A percentile compares a stretch with the other conserved stretches of the same genome.
Conservation (phyloP, 495 filamentous ascomycete species). For the Talaromyces nanjingensis region DNA sequence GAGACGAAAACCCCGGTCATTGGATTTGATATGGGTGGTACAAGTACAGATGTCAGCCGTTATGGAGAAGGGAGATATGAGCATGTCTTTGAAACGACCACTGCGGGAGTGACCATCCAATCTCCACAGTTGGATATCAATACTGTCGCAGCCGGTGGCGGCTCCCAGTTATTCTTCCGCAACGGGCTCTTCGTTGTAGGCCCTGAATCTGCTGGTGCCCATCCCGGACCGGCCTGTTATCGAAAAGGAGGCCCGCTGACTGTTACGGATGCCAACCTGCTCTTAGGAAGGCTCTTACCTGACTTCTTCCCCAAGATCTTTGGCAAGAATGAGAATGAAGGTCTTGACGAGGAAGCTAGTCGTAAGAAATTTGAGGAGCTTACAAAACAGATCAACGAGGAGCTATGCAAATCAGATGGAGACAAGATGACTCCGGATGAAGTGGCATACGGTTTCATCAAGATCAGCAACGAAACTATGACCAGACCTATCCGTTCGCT, state of each 20-base stretch:
- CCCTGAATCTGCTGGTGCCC: slow-evolving; percentile 76
- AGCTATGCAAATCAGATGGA: slow-evolving; percentile 36
- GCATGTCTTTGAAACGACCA: slow-evolving; percentile 88
- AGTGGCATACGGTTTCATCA: slow-evolving; percentile 80
- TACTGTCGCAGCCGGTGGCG: slow-evolving; percentile 83
- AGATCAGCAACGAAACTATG: slow-evolving; percentile 96
- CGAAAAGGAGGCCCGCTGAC: slow-evolving; percentile 78
- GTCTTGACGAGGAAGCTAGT: slow-evolving; percentile 63
- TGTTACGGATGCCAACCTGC: slow-evolving; percentile 81
- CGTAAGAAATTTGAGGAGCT: slow-evolving; percentile 62
- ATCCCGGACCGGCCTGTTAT: slow-evolving; percentile 82
- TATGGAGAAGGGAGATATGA: slow-evolving; percentile 83
- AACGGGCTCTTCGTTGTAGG: slow-evolving; percentile 85
- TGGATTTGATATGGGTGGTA: slow-evolving; percentile 85
- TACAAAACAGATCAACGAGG: slow-evolving; percentile 62
- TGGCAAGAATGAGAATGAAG: slow-evolving; percentile 74
- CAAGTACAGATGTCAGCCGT: slow-evolving; percentile 77
- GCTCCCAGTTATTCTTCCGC: slow-evolving; percentile 73
- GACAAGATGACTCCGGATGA: slow-evolving; percentile 72
- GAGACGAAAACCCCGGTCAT: slow-evolving; percentile 76
- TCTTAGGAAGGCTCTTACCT: slow-evolving; percentile 68
- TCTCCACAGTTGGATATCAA: slow-evolving; percentile 86
- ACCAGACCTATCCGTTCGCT: slow-evolving; percentile 84
- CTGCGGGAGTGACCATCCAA: slow-evolving; percentile 82
- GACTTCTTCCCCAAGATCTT: slow-evolving; percentile 92